Conservation (phyloP, 1,284 basidiomycete species). For the Moesziomyces parantarcticus region DNA sequence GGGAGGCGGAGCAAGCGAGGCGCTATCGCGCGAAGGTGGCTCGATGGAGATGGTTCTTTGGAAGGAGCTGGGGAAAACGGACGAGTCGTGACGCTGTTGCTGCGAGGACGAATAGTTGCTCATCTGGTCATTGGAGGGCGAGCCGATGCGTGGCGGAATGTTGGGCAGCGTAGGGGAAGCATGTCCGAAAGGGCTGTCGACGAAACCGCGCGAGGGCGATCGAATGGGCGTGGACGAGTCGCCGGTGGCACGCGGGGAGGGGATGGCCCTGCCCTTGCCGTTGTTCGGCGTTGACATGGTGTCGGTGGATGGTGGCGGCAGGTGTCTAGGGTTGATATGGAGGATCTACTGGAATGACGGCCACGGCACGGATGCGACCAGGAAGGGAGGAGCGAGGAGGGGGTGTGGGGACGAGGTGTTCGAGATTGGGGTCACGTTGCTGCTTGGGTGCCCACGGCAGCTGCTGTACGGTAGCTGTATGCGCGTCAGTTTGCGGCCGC, state of each 20-base stretch:
- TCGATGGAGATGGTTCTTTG: constrained; percentile 25
- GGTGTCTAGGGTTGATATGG: background rate
- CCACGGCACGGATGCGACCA: background rate
- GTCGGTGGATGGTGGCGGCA: background rate
- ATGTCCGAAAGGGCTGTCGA: constrained; percentile 14
- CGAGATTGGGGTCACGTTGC: background rate
- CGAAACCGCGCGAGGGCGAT: constrained; percentile 37
- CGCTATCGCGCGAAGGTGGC: constrained; percentile 37
- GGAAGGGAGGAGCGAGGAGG: background rate
- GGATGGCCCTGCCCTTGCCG: constrained; percentile 40
- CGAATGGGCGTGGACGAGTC: constrained; percentile 30
- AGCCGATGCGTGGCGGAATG: constrained; percentile 53
- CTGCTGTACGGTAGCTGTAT: background rate
- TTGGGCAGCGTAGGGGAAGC: constrained; percentile 50
- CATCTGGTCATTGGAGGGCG: constrained; percentile 40
- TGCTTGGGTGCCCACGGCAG: background rate
- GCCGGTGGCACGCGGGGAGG: constrained; percentile 6
- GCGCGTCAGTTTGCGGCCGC: background rate
- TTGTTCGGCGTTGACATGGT: constrained; percentile 41
- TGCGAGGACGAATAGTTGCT: constrained; percentile 40
- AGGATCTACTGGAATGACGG: background rate
- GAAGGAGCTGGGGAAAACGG: constrained; percentile 20
- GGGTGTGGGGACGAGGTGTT: background rate
- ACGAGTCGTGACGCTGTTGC: constrained; percentile 32
- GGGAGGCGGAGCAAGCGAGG: constrained; percentile 39